Evolutionary conservation across 805 yeast genomes (phyloP).

Genomic region (Metschnikowia dekortorum): DNA sequence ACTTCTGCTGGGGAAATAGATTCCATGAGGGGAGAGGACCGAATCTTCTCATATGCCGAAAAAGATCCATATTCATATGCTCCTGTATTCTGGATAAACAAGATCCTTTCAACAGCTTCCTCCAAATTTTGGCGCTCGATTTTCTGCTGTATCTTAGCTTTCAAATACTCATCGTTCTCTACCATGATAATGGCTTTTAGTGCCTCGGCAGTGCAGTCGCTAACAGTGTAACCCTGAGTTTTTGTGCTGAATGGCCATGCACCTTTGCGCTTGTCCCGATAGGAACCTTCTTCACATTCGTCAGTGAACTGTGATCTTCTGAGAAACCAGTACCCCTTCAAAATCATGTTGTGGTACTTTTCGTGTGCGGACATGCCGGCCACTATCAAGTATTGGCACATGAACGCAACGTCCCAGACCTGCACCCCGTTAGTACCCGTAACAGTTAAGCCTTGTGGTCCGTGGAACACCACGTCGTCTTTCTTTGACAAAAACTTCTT

Average conservation of each 20-base stretch:
- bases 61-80: conserved; percentile 84
- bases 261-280: conserved; percentile 78
- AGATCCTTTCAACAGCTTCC: conserved; percentile 70
- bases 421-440: conserved; percentile 98
- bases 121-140: conserved; percentile 53
- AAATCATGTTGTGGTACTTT: conserved; percentile 59
- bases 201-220: conserved; percentile 97
- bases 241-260: conserved; percentile 97
- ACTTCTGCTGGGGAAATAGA: conserved; percentile 93
- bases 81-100: conserved; percentile 74
- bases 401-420: conserved; percentile 94
- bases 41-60: conserved; percentile 83
- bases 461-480: conserved; percentile 75
- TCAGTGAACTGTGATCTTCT: conserved; percentile 80
- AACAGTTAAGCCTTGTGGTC: conserved; percentile 85
- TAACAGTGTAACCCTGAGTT: conserved; percentile 92
- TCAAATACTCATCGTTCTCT: conserved; percentile 53
- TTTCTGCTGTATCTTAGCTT: conserved; percentile 29
- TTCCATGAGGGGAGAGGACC: conserved; percentile 76
- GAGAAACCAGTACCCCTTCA: conserved; percentile 65
- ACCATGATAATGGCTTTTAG: conserved; percentile 93
- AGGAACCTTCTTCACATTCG: conserved; percentile 72
- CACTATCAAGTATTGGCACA: conserved; percentile 72
- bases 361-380: conserved; percentile 75
- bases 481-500: conserved; percentile 51